phyloP scores from a whole-genome alignment of 2,329 filamentous ascomycete species.

The Sphaerulina populicola region DNA sequence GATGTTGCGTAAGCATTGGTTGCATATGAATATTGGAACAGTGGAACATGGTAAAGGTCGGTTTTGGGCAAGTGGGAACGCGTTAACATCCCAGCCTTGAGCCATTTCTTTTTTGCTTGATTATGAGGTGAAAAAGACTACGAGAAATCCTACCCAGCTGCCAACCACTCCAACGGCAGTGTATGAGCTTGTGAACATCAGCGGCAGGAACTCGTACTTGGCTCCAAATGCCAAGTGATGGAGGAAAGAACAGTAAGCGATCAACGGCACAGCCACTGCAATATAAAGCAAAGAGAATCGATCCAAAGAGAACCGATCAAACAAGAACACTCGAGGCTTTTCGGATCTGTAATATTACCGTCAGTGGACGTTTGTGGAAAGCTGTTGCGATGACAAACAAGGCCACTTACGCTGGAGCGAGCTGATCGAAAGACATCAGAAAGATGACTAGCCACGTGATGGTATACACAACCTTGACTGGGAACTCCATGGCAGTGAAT shows the following conservation, averaged over 20 bases:
- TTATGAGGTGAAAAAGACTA: slow-evolving; percentile 64
- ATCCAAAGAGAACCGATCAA: slow-evolving; percentile 87
- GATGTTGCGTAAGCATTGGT: neutral
- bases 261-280: slow-evolving; percentile 76
- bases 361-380: slow-evolving; percentile 9
- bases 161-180: slow-evolving; percentile 88
- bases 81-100: neutral
- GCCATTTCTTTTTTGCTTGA: neutral
- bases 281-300: slow-evolving; percentile 86
- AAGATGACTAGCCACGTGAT: slow-evolving; percentile 85
- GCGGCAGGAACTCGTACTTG: slow-evolving; percentile 76
- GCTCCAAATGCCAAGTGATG: slow-evolving; percentile 78
- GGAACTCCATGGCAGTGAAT: slow-evolving; percentile 87
- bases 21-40: neutral
- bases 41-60: neutral
- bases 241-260: slow-evolving; percentile 76
- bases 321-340: slow-evolving; percentile 72
- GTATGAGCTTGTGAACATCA: slow-evolving; percentile 97
- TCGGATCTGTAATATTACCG: slow-evolving; percentile 49
- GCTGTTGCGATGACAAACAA: neutral
- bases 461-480: slow-evolving; percentile 88
- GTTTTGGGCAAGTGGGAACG: neutral
- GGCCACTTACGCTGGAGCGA: slow-evolving; percentile 62
- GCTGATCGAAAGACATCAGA: slow-evolving; percentile 73
- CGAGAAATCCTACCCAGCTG: slow-evolving; percentile 89